Base-by-base conservation (phyloP, 1,284 basidiomycete species). In the Apiotrichum brassicae region DNA sequence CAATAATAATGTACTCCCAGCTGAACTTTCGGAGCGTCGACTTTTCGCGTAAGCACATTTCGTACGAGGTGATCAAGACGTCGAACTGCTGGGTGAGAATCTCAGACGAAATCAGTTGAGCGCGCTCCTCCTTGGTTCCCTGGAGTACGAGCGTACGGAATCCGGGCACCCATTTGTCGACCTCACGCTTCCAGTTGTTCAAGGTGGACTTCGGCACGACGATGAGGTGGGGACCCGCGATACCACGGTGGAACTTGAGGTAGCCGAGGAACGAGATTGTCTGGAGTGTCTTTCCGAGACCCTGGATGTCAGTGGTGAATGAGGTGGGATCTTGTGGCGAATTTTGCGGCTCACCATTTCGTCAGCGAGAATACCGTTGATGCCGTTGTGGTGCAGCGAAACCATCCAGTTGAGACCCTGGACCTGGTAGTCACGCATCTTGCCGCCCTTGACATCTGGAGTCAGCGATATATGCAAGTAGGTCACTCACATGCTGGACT, bases 381-480 rank as follows among this genome's bases (percentile, higher is more conserved):
- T 78, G 51, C 91, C 88, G 61, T 94, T 92, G 70, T 93, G 88
- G 64, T 94, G 86, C 14, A 95, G 76, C 1, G 87, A 87, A 4
- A 88, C 84, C 90, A 97, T 89, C 93, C 93, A 93, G 70, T 97
- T 97, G 26, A 98, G 75, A 42, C 95, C 95, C 68, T 97, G 92
- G 2, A 98, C 74, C 71, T 98, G 95, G 69, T 98, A 98, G 40
- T 85, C 81, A 38, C 94, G 80, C 92, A 98, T 97, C 40, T 76
- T 78, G 9, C 95, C 81, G 16, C 79, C 93, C 51, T 86, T 79
- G 65, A 95, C 87, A 66, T 86, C 89, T 93, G 59, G 12, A 5
- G 40, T 42, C 23, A 40, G 39, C 30, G 16, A 8, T 13, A 12
- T 33, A 4, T 1, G 6, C 16, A 13, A n/a, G 14, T 8, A n/a